Percentiles rank a stretch among this genome's conserved stretches.
Conservation (phyloP, 371 early-diverging fungal genomes). For the Mucor mucedo region DNA sequence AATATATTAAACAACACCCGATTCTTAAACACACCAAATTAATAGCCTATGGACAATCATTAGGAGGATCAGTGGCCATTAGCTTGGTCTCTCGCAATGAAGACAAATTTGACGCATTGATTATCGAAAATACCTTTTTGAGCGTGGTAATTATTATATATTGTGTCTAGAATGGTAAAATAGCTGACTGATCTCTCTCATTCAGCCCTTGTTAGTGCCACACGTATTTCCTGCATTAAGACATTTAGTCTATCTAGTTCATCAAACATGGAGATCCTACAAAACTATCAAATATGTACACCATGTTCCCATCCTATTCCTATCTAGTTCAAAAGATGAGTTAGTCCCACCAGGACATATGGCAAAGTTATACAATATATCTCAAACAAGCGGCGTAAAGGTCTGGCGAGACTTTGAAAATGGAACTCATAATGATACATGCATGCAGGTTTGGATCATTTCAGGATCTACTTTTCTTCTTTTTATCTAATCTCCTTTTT, state of each 20-base stretch:
- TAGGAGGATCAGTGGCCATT: constrained; percentile 96
- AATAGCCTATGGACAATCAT: constrained; percentile 91
- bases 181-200: not conserved
- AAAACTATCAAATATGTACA: constrained; percentile 68
- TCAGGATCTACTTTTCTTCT: not conserved
- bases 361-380: constrained; percentile 69
- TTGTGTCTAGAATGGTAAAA: too few relatives aligned
- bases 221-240: constrained; percentile 78
- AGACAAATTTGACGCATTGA: constrained; percentile 75
- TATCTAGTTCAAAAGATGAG: constrained; percentile 85
- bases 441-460: constrained; percentile 52
- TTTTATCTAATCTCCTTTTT: too few relatives aligned
- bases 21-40: constrained; percentile 75
- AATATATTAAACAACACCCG: constrained; percentile 78
- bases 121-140: constrained; percentile 95
- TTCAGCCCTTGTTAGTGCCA: constrained; percentile 85
- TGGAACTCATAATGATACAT: constrained; percentile 94
- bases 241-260: constrained; percentile 79
- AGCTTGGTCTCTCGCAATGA: constrained; percentile 78
- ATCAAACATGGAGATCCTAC: constrained; percentile 90
- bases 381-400: constrained; percentile 58
- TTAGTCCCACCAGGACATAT: constrained; percentile 90
- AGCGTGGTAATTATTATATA: constrained; percentile 65
- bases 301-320: constrained; percentile 80
- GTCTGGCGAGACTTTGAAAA: constrained; percentile 73